Evolutionary conservation across 2,329 filamentous ascomycete species (phyloP).

Genomic region (Akanthomyces dipterigenus): DNA sequence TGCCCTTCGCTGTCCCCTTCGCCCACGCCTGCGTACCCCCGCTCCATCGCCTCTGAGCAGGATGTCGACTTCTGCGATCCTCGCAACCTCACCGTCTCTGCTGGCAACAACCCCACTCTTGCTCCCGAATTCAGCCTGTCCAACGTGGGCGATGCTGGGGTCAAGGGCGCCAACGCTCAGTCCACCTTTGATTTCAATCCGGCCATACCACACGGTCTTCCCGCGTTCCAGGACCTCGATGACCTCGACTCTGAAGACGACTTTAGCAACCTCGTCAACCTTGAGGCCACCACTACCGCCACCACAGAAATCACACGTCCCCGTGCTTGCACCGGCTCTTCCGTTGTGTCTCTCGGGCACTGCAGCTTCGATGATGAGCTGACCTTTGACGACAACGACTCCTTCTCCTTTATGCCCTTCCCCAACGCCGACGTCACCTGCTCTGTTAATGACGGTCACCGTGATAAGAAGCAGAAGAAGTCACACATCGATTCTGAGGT

Average conservation of each 20-base stretch:
- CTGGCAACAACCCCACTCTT: slow-evolving; percentile 40
- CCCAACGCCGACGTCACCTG: slow-evolving; percentile 47
- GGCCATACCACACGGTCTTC: slow-evolving; percentile 51
- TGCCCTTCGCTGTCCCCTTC: slow-evolving; percentile 85
- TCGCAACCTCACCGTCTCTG: slow-evolving; percentile 72
- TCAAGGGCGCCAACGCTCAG: slow-evolving; percentile 41
- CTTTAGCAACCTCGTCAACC: slow-evolving; percentile 69
- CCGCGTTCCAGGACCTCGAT: slow-evolving; percentile 76
- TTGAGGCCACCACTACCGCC: slow-evolving; percentile 37
- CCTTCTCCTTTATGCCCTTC: slow-evolving; percentile 53
- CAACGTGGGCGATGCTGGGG: slow-evolving; percentile 58
- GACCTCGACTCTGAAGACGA: slow-evolving; percentile 90
- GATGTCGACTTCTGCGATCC: slow-evolving; percentile 88
- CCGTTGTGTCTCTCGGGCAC: slow-evolving; percentile 61
- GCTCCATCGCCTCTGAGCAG: slow-evolving; percentile 59
- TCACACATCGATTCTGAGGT: slow-evolving; percentile 38
- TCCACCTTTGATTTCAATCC: slow-evolving; percentile 42
- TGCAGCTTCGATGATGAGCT: slow-evolving; percentile 71
- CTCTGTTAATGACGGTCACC: slow-evolving; percentile 41
- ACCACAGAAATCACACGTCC: slow-evolving; percentile 62
- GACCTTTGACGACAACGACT: slow-evolving; percentile 66
- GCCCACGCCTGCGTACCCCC: slow-evolving; percentile 65
- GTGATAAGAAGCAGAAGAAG: slow-evolving; percentile 53
- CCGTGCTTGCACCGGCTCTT: slow-evolving; percentile 61
- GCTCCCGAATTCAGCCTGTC: slow-evolving; percentile 60